Conservation (phyloP, 768 basidiomycete species). For the Dioszegia hungarica region DNA sequence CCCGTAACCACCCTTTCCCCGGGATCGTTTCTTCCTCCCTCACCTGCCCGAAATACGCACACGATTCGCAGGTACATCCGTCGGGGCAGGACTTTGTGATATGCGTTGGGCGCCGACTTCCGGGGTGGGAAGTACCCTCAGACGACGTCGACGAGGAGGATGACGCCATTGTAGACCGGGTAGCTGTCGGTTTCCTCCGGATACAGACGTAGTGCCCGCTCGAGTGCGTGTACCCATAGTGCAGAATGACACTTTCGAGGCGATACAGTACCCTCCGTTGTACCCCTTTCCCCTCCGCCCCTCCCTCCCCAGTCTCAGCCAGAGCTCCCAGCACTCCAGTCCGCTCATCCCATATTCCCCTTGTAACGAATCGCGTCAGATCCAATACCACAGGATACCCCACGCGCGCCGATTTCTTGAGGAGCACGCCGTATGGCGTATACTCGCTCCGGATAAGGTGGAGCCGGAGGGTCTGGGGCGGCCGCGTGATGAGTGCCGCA, state of each 20-base stretch:
- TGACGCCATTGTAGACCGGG: slow-evolving; percentile 38
- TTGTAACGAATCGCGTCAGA: slow-evolving; percentile 63
- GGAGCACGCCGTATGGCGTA: slow-evolving; percentile 62
- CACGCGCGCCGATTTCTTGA: slow-evolving; percentile 79
- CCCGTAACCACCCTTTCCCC: slow-evolving; percentile 67
- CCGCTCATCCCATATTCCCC: slow-evolving; percentile 36
- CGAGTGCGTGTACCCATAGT: slow-evolving; percentile 78
- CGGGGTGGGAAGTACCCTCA: no score
- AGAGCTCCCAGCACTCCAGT: slow-evolving; percentile 9
- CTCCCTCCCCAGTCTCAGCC: not conserved
- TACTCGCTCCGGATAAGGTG: slow-evolving; percentile 90
- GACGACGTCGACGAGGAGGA: no score
- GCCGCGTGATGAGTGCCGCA: slow-evolving; percentile 53
- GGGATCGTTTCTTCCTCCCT: slow-evolving; percentile 51
- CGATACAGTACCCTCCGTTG: slow-evolving; percentile 70
- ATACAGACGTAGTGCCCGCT: slow-evolving; percentile 94
- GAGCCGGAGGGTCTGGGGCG: slow-evolving; percentile 77
- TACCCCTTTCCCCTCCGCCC: slow-evolving; percentile 45
- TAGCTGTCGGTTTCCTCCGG: slow-evolving; percentile 63
- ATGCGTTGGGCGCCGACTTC: slow-evolving; percentile 49
- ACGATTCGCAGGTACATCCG: slow-evolving; percentile 55
- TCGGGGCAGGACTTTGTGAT: slow-evolving; percentile 53
- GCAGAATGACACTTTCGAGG: slow-evolving; percentile 78
- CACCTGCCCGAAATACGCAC: slow-evolving; percentile 55
- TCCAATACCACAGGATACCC: slow-evolving; percentile 83